These are phyloP conservation scores for Mycogone perniciosa DNA, from an alignment of 2,329 filamentous ascomycete species.

Conservation along the genomic window DNA sequence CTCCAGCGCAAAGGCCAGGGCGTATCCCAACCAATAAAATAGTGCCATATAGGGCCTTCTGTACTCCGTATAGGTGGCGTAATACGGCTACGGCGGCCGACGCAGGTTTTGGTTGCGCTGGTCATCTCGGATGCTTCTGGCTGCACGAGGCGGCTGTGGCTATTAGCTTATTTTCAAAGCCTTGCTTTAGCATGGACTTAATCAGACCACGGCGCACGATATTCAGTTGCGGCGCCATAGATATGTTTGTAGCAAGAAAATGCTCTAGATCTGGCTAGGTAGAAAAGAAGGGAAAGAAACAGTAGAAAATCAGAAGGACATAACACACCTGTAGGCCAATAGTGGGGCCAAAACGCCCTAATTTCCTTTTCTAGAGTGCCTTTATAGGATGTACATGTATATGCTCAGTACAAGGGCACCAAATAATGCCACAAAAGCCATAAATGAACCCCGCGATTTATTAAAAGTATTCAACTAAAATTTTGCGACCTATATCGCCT, in stretches of 20 bases:
- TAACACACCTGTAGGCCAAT: neutral
- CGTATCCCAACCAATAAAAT: no score
- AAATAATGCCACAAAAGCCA: neutral
- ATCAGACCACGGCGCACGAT: neutral
- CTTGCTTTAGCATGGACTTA: neutral
- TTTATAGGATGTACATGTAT: no score
- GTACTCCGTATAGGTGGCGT: slow-evolving; percentile 20
- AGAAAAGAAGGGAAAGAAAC: neutral
- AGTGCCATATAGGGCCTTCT: slow-evolving; percentile 19
- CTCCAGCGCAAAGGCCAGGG: no score
- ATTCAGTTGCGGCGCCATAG: neutral
- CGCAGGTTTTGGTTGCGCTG: slow-evolving; percentile 1
- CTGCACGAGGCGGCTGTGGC: neutral
- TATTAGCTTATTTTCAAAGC: neutral
- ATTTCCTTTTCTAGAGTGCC: neutral
- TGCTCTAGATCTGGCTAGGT: neutral
- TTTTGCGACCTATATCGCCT: neutral
- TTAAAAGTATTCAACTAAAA: neutral
- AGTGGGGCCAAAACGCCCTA: neutral
- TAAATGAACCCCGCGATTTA: neutral
- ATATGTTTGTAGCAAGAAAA: neutral
- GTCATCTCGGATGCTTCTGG: neutral
- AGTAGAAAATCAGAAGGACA: neutral
- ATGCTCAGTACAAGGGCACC: neutral
- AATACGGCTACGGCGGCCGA: slow-evolving; percentile 18